Evolutionary conservation across 176 grass and related monocot species (phyloP).

Genomic region (Paspalum notatum): DNA sequence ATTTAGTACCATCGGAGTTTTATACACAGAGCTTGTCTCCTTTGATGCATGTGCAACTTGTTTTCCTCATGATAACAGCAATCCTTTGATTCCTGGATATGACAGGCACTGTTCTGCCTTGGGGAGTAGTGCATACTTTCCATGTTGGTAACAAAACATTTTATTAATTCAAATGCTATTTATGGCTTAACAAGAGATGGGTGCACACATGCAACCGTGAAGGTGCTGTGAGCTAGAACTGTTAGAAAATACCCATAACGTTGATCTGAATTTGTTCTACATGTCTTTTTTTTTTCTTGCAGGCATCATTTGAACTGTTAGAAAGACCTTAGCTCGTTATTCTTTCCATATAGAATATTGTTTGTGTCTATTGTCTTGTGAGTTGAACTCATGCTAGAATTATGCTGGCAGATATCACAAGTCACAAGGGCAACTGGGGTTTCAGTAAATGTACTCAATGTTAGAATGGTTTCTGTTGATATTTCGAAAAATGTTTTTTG

Average conservation of each 20-base stretch:
- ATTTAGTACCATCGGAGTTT: conserved; percentile 23
- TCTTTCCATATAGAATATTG: not conserved
- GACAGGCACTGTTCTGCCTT: conserved; percentile 22
- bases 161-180: conserved; percentile 22
- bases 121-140: conserved; percentile 24
- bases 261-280: conserved; percentile 22
- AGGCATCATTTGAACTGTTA: not conserved
- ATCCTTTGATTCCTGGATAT: conserved; percentile 34
- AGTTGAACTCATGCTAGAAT: conserved; percentile 19
- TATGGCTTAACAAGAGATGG: conserved; percentile 26
- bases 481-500: not conserved
- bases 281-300: not conserved
- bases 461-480: conserved; percentile 10
- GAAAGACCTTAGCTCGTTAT: not conserved
- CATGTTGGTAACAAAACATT: conserved; percentile 12
- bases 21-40: conserved; percentile 17
- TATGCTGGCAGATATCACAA: conserved; percentile 5
- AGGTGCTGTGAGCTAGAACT: conserved; percentile 28
- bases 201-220: conserved; percentile 6
- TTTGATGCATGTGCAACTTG: conserved; percentile 12
- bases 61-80: conserved; percentile 40
- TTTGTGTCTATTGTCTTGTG: conserved; percentile 25
- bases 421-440: not conserved
- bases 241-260: not conserved
- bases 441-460: conserved; percentile 3